Evolutionary conservation across 2,329 filamentous ascomycete species (phyloP), one percentile per base, ranked within the genome.

Genomic region (Periconia sp.): DNA sequence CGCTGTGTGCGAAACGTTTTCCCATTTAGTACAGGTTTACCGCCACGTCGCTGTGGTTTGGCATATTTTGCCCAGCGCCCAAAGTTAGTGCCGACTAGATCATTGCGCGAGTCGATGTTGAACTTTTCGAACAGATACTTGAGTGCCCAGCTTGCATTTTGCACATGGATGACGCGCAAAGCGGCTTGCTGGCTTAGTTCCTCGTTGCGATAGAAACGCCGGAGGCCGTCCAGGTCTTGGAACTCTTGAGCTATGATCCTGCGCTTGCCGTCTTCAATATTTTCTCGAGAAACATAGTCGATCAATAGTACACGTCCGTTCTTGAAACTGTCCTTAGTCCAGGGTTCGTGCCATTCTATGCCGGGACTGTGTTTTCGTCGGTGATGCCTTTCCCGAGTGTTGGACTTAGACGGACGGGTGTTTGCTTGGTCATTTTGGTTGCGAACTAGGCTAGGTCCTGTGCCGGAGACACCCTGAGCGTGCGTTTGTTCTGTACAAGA

Each of bases 61-160:
- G 78, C 78, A 48, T 78, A 79, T 37, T 73, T 66, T 3, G 79
- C 74, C 77, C 80, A 83, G 40, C 75, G 72, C 6, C 75, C 77
- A 64, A 82, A 82, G 19, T 74, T 75, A 30, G 78, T 80, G 7
- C 79, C 80, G 1, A 80, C 72, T 3, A 80, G 62, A 49, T 81
- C 77, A 50, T 74, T 70, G 41, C 73, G 74, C 45, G 79, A 73
- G 51, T 79, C 73, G 54, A 83, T 82, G 50, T 81, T 80, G 69
- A 80, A 83, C 57, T 82, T 83, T 27, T 74, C 69, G 33, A 82
- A 66, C 2, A 83, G 64, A 55, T 77, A 82, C 2, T 68, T 68
- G 33, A 74, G 77, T 0, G 81, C 81, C 79, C 80, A 82, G 8
- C 68, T 67, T 7, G 80, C 80, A 55, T 83, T 82, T 62, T 83